Conservation (phyloP, 1,139 yeast species). For the Blastobotrys ciferrii region DNA sequence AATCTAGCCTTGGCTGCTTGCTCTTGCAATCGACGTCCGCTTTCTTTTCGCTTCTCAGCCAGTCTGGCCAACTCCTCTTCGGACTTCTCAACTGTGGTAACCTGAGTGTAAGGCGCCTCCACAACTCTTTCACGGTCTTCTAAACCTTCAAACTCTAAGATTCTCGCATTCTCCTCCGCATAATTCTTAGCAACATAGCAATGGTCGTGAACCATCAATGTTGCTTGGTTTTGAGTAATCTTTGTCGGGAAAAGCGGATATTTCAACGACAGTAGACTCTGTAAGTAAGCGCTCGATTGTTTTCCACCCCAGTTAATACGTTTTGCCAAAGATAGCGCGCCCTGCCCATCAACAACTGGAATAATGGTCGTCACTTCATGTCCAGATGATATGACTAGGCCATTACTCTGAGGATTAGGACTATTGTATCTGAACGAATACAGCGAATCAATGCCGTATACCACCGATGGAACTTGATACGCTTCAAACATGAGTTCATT, state of each 20-base stretch:
- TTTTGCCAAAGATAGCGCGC: slow-evolving; percentile 65
- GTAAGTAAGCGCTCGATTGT: slow-evolving; percentile 63
- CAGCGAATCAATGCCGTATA: slow-evolving; percentile 78
- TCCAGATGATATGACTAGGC: slow-evolving; percentile 79
- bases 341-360: slow-evolving; percentile 71
- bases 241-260: slow-evolving; percentile 90
- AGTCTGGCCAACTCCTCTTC: slow-evolving; percentile 80
- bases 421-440: slow-evolving; percentile 60
- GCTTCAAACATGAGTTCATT: slow-evolving; percentile 82
- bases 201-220: slow-evolving; percentile 66
- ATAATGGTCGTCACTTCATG: slow-evolving; percentile 79
- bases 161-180: slow-evolving; percentile 55
- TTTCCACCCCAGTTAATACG: slow-evolving; percentile 93
- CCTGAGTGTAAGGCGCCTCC: slow-evolving; percentile 77
- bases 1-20: slow-evolving; percentile 84
- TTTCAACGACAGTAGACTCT: slow-evolving; percentile 65
- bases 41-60: slow-evolving; percentile 78
- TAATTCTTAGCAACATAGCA: slow-evolving; percentile 77
- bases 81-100: slow-evolving; percentile 64
- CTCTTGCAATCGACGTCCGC: slow-evolving; percentile 85
- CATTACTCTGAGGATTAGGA: slow-evolving; percentile 34
- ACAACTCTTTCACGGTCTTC: slow-evolving; percentile 68
- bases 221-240: slow-evolving; percentile 61
- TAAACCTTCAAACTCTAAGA: slow-evolving; percentile 60
- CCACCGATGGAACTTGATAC: slow-evolving; percentile 68